These are phyloP conservation scores for Colletotrichum cereale DNA, from an alignment of 2,329 filamentous ascomycete species.

Conservation along the genomic window DNA sequence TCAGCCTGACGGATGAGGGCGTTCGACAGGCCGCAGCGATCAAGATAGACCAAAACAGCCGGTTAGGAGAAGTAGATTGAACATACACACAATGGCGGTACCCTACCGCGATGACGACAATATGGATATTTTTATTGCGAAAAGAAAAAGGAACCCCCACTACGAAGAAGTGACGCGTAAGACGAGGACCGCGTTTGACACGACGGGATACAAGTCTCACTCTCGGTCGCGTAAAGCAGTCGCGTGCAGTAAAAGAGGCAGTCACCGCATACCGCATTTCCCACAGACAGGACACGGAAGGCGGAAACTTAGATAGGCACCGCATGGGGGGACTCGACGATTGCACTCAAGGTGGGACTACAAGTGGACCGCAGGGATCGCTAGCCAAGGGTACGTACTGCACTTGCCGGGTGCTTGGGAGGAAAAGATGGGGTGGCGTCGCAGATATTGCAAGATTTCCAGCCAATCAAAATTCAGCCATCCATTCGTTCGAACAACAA, in stretches of 20 bases:
- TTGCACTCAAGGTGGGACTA: not conserved
- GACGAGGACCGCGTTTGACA: not conserved
- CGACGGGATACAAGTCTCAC: not conserved
- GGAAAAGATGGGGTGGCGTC: constrained; percentile 38
- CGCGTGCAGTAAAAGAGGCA: not conserved
- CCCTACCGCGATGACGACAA: too few relatives aligned
- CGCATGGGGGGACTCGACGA: not conserved
- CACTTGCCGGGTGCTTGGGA: constrained; percentile 12
- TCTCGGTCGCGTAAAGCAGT: not conserved
- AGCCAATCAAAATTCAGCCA: constrained; percentile 42
- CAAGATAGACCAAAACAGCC: not conserved
- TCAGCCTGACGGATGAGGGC: not conserved
- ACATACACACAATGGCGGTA: too few relatives aligned
- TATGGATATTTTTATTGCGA: not conserved
- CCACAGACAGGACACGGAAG: constrained; percentile 10
- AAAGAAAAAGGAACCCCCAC: too few relatives aligned
- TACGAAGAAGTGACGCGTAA: not conserved
- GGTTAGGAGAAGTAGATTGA: not conserved
- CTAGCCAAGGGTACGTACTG: constrained; percentile 19
- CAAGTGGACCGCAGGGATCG: not conserved
- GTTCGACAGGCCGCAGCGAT: not conserved
- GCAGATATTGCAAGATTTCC: constrained; percentile 30
- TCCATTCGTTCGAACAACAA: constrained; percentile 25
- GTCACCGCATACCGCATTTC: constrained; percentile 19
- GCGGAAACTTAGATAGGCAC: constrained; percentile 21